Evolutionary conservation across 805 yeast genomes (phyloP), one percentile per base, ranked within the genome.

Genomic region (Geotrichum ghanense): DNA sequence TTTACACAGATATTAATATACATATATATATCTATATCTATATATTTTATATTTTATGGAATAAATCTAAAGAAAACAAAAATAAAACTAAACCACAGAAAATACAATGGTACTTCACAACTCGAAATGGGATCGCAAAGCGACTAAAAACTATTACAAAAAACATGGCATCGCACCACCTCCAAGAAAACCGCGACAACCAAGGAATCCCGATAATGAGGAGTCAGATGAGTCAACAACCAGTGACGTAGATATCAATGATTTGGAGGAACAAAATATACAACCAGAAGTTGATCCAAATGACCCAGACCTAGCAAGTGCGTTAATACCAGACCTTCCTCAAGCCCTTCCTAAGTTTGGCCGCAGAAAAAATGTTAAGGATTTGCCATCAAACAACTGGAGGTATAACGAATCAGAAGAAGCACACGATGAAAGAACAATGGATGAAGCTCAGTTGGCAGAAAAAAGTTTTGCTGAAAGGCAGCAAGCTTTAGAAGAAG

Each of bases 91-190:
- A n/a, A n/a, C n/a, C n/a, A n/a, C n/a, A n/a, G n/a, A n/a, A n/a
- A n/a, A 5, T 6, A 31, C 44, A 3, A 74, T 74, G 79, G 79
- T 74, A 9, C 60, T 74, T 12, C 78, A 74, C 50, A 74, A 74
- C 55, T 70, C 66, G 45, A 74, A 74, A 57, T 74, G 79, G 78
- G 74, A 74, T 48, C 60, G 65, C 43, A 69, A 65, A 48, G 75
- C 76, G 14, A 72, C 68, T 45, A 55, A 57, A 31, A 58, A 64
- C 16, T 71, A 71, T 49, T 53, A 65, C 56, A 56, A 63, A 40
- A 74, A 74, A 52, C 78, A 73, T 52, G 72, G 71, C 1, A 55
- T 63, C n/a, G 35, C 37, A 12, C 46, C 42, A 17, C 49, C 25
- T 22, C 45, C 1, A 37, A 41, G 22, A 12, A n/a, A n/a, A n/a